phyloP scores from a whole-genome alignment of 1,284 basidiomycete species.

The Schizophyllum commune region DNA sequence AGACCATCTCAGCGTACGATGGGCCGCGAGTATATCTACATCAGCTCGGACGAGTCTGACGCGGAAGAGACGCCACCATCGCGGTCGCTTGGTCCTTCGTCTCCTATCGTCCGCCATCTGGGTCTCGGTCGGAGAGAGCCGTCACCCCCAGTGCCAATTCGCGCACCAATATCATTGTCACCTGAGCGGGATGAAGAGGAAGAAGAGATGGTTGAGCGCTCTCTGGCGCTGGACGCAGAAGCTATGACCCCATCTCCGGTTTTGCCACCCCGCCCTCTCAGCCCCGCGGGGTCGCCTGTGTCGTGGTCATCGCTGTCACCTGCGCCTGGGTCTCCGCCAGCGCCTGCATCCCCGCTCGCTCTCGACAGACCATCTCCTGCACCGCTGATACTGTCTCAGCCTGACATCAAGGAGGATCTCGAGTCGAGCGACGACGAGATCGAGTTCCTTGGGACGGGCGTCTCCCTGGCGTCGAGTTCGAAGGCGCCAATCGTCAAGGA shows the following conservation, averaged over 20 bases:
- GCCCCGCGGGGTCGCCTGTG: background rate
- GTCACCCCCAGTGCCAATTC: background rate
- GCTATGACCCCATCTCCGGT: background rate
- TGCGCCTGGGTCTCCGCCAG: background rate
- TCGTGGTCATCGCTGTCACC: background rate
- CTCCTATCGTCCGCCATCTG: too few relatives aligned
- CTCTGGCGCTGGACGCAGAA: background rate
- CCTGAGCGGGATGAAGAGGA: background rate
- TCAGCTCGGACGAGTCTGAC: background rate
- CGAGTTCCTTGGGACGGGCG: background rate
- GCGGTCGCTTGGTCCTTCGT: too few relatives aligned
- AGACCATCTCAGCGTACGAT: background rate
- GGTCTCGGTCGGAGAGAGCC: background rate
- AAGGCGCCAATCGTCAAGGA: background rate
- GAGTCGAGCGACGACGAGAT: background rate
- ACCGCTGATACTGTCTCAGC: background rate
- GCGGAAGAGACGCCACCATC: background rate
- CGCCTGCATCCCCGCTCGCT: too few relatives aligned
- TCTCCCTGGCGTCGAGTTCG: background rate
- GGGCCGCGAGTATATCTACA: background rate
- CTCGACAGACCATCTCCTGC: background rate
- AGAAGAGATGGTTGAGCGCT: background rate
- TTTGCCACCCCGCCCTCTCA: too few relatives aligned
- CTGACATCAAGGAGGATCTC: background rate
- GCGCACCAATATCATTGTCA: background rate